phyloP scores from a whole-genome alignment of 495 filamentous ascomycete genomes.

The Penicillium canescens region DNA sequence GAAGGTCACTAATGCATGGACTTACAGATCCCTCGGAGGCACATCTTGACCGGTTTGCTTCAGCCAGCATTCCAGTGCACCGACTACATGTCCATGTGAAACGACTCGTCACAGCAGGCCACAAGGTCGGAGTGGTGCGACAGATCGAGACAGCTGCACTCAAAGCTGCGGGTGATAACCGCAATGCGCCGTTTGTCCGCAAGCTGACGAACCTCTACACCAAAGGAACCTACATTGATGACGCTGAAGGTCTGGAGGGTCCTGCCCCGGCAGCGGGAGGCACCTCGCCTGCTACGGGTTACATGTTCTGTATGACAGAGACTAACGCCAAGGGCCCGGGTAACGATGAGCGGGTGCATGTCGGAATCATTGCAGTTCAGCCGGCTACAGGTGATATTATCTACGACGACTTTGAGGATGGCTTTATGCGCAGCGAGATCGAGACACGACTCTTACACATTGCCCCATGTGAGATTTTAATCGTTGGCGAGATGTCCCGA shows the following conservation, averaged over 20 bases:
- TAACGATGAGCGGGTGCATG: slow-evolving; percentile 89
- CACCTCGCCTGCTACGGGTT: slow-evolving; percentile 75
- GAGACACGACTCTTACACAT: slow-evolving; percentile 94
- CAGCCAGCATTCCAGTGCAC: slow-evolving; percentile 92
- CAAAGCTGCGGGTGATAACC: slow-evolving; percentile 94
- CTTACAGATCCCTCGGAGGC: slow-evolving; percentile 77
- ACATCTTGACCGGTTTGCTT: slow-evolving; percentile 89
- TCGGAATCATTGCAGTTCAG: slow-evolving; percentile 93
- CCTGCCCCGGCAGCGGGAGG: slow-evolving; percentile 46
- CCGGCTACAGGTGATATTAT: slow-evolving; percentile 95
- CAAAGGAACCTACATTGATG: slow-evolving; percentile 97
- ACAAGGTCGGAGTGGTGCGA: slow-evolving; percentile 94
- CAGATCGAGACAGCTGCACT: slow-evolving; percentile 98
- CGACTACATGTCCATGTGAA: slow-evolving; percentile 94
- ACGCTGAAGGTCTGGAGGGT: slow-evolving; percentile 76
- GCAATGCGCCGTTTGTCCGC: slow-evolving; percentile 86
- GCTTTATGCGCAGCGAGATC: slow-evolving; percentile 96
- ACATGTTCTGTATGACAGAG: slow-evolving; percentile 92
- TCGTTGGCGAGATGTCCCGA: slow-evolving; percentile 89
- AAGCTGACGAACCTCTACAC: slow-evolving; percentile 97
- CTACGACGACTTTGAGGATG: slow-evolving; percentile 95
- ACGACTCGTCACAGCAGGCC: slow-evolving; percentile 84
- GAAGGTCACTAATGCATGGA: not conserved
- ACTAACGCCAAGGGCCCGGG: slow-evolving; percentile 80
- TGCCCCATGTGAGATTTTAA: slow-evolving; percentile 93